phyloP scores from a whole-genome alignment of 192 early-diverging fungal species.

The Phycomyces blakesleeanus region DNA sequence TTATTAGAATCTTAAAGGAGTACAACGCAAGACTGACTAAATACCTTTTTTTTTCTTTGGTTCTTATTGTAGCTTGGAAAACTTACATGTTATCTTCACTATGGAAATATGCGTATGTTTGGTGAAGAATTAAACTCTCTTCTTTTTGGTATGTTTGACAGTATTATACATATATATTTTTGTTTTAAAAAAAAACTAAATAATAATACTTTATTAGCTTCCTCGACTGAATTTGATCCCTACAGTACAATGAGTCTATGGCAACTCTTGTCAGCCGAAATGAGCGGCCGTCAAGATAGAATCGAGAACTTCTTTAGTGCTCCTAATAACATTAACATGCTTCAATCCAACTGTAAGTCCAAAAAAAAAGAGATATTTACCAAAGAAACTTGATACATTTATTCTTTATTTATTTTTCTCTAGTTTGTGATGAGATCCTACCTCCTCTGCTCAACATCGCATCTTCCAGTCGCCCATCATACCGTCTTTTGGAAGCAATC shows the following conservation, averaged over 20 bases:
- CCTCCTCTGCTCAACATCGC: constrained; percentile 4
- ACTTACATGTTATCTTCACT: constrained; percentile 7
- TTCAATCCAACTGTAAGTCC: constrained; percentile 8
- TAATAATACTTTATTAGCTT: neutral
- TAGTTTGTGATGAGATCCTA: constrained; percentile 11
- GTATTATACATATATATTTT: neutral
- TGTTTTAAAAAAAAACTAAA: neutral
- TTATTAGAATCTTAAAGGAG: neutral
- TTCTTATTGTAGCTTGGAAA: constrained; percentile 3
- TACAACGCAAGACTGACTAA: neutral
- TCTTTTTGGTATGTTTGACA: neutral
- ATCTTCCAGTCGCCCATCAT: constrained; percentile 3
- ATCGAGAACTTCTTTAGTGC: constrained; percentile 2
- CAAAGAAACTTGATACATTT: too few relatives aligned
- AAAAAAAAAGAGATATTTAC: too few relatives aligned
- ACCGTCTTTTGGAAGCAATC: constrained; percentile 4
- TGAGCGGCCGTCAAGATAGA: constrained; percentile 1
- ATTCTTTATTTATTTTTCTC: neutral
- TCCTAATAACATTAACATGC: neutral
- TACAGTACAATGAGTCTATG: constrained; percentile 10
- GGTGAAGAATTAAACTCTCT: neutral
- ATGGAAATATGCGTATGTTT: constrained; percentile 14
- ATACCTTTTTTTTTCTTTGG: constrained; percentile 2
- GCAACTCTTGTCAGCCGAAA: constrained; percentile 9
- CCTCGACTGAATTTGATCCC: neutral